Evolutionary conservation across 768 basidiomycete species (phyloP), one percentile per base, ranked within the genome.

Genomic region (Pulveroboletus sp.): DNA sequence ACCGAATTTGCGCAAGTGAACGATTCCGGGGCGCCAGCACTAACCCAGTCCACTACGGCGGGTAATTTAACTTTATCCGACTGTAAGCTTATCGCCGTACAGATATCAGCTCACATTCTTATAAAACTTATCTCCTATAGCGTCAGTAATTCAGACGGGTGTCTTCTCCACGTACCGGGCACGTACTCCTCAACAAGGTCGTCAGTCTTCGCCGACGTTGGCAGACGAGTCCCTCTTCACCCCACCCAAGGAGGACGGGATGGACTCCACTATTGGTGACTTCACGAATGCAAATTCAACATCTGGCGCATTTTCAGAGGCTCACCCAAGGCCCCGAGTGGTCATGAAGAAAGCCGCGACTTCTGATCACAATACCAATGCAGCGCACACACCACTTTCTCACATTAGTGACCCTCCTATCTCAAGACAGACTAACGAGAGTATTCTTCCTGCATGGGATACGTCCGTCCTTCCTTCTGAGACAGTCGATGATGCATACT

Each of bases 191-290:
- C 47, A 46, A 21, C 55, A 43, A 24, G 44, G 37, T 40, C 47
- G n/a, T 10, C 41, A 32, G 30, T 49, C 52, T 10, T 50, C 43
- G 11, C 48, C 50, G 13, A 18, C 42, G 26, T 35, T 42, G 18
- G 50, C 46, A 10, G 43, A 47, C 30, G 51, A 6, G 31, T 60
- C 67, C 14, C 61, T 68, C 41, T 69, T 70, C 48, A 70, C 65
- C 14, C 66, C 68, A 24, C 51, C 52, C 9, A 28, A 28, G 0
- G 38, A 9, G 0, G 38, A 9, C 1, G 47, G 43, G 36, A 27
- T 31, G 26, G 47, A 46, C 43, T 47, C 51, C 10, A 42, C 51
- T 36, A 59, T 63, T 15, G 33, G 32, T 13, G 6, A 55, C 48
- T 60, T 57, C 44, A 52, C 63, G 17, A 54, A 51, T 36, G 32